Evolutionary conservation across 179 eudicot species (phyloP).

Genomic region (Beta lomatogona): DNA sequence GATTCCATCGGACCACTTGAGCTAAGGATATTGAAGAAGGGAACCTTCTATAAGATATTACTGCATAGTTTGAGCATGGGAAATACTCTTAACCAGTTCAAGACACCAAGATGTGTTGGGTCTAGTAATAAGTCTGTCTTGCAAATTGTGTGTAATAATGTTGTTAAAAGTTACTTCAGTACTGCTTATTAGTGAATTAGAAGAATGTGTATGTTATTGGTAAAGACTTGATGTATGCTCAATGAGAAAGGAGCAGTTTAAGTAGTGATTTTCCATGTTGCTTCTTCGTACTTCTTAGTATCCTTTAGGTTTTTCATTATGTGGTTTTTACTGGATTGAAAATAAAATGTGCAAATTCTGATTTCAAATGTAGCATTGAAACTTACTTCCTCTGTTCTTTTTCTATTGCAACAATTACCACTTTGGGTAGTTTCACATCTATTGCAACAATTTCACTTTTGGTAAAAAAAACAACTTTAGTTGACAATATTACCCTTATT

Average conservation of each 20-base stretch:
- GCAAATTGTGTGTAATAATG: conserved; percentile 57
- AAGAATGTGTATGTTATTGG: neutral
- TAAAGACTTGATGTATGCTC: neutral
- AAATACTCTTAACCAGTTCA: conserved; percentile 76
- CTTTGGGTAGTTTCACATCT: too few relatives aligned
- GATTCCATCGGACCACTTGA: conserved; percentile 71
- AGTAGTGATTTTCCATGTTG: too few relatives aligned
- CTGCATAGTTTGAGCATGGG: conserved; percentile 68
- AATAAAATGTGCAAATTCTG: too few relatives aligned
- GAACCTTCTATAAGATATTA: conserved; percentile 73
- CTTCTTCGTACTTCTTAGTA: too few relatives aligned
- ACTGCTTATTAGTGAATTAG: conserved; percentile 46
- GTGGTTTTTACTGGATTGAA: too few relatives aligned
- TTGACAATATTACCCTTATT: too few relatives aligned
- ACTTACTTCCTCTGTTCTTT: too few relatives aligned
- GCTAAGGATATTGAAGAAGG: conserved; percentile 62
- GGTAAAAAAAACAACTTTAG: too few relatives aligned
- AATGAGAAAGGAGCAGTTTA: neutral
- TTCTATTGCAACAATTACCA: too few relatives aligned
- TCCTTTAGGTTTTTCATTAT: too few relatives aligned
- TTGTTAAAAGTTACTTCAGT: conserved; percentile 59
- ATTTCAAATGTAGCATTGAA: too few relatives aligned
- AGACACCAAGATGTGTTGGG: conserved; percentile 81
- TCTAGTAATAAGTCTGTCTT: conserved; percentile 44
- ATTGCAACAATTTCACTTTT: too few relatives aligned